phyloP scores from a whole-genome alignment of 768 basidiomycete species.

The Tulasnella sp. region DNA sequence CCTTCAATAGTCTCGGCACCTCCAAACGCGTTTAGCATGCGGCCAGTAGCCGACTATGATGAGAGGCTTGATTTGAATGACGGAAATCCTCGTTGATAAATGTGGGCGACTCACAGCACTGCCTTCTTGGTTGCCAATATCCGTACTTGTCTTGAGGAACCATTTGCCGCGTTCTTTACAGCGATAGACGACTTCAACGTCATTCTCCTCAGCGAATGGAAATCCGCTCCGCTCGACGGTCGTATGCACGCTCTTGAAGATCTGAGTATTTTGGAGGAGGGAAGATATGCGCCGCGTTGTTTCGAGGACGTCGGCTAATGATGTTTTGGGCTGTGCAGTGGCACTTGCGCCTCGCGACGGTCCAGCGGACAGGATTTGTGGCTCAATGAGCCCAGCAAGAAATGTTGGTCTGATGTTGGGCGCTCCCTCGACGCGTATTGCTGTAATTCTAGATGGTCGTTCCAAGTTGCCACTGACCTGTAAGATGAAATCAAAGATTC shows the following conservation, averaged over 20 bases:
- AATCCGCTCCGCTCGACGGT: slow-evolving; percentile 48
- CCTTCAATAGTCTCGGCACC: slow-evolving; percentile 83
- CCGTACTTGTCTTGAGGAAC: slow-evolving; percentile 73
- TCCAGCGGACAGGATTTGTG: slow-evolving; percentile 29
- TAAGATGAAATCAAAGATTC: not conserved
- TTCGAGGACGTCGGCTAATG: slow-evolving; percentile 56
- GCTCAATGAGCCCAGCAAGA: slow-evolving; percentile 65
- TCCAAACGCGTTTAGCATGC: slow-evolving; percentile 80
- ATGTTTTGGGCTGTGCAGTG: slow-evolving; percentile 28
- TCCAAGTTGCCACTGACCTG: slow-evolving; percentile 61
- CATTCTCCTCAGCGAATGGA: slow-evolving; percentile 41
- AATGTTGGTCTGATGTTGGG: slow-evolving; percentile 64
- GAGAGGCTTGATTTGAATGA: too few species aligned
- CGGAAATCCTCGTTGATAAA: too few species aligned
- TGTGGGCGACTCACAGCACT: slow-evolving; percentile 79
- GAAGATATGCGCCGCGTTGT: slow-evolving; percentile 56
- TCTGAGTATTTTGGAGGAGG: slow-evolving; percentile 57
- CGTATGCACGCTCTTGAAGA: slow-evolving; percentile 60
- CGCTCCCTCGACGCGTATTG: slow-evolving; percentile 76
- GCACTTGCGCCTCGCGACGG: slow-evolving; percentile 16
- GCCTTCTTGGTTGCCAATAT: slow-evolving; percentile 88
- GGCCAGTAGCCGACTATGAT: slow-evolving; percentile 71
- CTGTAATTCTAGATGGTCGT: slow-evolving; percentile 53
- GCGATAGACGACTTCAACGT: slow-evolving; percentile 72
- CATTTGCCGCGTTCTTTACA: slow-evolving; percentile 58